Conservation (phyloP, 139 green algal genomes). For the Raphidocelis subcapitata region DNA sequence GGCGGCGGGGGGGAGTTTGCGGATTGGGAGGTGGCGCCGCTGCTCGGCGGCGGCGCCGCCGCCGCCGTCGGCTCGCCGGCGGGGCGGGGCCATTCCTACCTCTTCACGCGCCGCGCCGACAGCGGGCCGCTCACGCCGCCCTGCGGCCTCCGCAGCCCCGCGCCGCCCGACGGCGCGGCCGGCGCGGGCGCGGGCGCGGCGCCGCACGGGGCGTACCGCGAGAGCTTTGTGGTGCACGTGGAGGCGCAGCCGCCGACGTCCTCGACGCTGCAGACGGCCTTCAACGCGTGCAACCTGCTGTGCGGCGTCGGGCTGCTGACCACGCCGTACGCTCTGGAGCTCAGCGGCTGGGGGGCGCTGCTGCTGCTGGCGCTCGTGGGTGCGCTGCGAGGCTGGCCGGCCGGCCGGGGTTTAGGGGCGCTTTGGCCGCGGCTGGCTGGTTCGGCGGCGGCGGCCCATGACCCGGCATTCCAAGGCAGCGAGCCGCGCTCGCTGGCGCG, state of each 20-base stretch:
- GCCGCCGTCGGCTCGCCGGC: too few species aligned
- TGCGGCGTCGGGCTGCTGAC: constrained; percentile 46
- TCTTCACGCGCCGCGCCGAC: too few species aligned
- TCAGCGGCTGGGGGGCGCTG: constrained; percentile 18
- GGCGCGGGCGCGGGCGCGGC: too few species aligned
- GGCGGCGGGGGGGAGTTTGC: too few species aligned
- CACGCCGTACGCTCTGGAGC: constrained; percentile 35
- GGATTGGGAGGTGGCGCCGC: too few species aligned
- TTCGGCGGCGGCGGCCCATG: neutral
- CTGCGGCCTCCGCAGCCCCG: too few species aligned
- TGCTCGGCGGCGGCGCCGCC: too few species aligned
- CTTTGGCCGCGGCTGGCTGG: neutral
- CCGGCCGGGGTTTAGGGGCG: neutral
- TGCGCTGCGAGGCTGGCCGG: neutral
- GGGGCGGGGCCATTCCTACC: too few species aligned
- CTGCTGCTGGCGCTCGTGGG: constrained; percentile 15
- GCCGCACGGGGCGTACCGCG: too few species aligned
- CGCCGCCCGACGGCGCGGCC: too few species aligned
- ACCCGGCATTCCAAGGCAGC: neutral
- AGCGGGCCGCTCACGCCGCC: too few species aligned
- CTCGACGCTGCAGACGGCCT: constrained; percentile 25
- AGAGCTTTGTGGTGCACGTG: too few species aligned
- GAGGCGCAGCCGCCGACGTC: constrained; percentile 4
- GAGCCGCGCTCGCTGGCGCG: neutral
- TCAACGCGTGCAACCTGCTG: constrained; percentile 52